Percentiles rank a stretch among this genome's conserved stretches.
phyloP scores from a whole-genome alignment of 2,329 filamentous ascomycete species.

The Chaetomiaceae sp. region DNA sequence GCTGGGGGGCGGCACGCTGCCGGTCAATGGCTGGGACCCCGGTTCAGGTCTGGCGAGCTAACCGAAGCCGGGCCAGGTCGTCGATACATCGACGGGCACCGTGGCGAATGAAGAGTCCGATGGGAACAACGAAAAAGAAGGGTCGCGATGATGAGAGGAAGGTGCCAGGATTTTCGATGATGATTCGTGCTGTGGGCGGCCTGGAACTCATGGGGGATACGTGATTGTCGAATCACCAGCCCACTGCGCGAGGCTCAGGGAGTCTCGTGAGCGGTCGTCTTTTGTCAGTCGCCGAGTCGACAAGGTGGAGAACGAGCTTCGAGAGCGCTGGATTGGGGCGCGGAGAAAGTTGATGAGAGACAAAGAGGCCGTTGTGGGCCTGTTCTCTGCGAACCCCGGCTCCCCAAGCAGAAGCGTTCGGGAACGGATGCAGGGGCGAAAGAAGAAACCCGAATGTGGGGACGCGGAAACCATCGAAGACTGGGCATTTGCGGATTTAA shows the following conservation, averaged over 20 bases:
- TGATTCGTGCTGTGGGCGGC: too few relatives aligned
- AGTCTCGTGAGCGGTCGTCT: conserved; percentile 13
- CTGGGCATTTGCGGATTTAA: background rate
- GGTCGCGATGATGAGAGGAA: background rate
- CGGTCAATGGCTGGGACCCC: conserved; percentile 24
- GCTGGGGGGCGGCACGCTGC: conserved; percentile 22
- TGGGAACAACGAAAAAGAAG: too few relatives aligned
- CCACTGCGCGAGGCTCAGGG: background rate
- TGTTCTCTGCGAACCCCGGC: conserved; percentile 4
- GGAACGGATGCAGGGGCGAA: conserved; percentile 12
- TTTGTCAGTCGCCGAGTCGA: conserved; percentile 10
- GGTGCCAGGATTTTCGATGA: too few relatives aligned
- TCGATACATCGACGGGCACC: background rate
- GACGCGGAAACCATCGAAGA: conserved; percentile 3
- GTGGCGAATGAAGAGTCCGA: too few relatives aligned
- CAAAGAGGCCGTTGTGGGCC: too few relatives aligned
- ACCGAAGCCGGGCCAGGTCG: conserved; percentile 18
- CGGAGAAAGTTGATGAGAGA: too few relatives aligned
- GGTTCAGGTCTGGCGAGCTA: conserved; percentile 16
- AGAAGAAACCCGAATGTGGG: background rate
- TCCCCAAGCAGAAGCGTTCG: background rate
- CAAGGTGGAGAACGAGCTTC: too few relatives aligned
- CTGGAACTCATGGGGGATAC: background rate
- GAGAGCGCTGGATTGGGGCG: too few relatives aligned
- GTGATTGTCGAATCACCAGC: background rate